Conservation (phyloP, 371 early-diverging fungal species). For the Mortierella sp. region DNA sequence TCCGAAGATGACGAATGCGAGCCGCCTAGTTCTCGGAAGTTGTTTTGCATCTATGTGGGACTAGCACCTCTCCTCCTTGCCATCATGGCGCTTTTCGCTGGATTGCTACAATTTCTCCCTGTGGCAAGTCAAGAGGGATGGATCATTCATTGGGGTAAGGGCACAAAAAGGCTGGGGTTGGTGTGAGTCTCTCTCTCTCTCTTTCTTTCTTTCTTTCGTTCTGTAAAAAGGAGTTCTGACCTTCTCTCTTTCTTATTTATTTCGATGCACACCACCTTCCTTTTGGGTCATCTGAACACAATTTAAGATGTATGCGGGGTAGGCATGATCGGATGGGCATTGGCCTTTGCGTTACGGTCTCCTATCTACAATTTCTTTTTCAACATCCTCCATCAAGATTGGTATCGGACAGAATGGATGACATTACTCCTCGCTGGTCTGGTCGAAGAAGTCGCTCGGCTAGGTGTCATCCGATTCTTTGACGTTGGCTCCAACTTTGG, state of each 20-base stretch:
- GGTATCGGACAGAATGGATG: conserved; percentile 23
- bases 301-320: conserved; percentile 33
- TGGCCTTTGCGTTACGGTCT: conserved; percentile 37
- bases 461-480: conserved; percentile 4
- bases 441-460: conserved; percentile 21
- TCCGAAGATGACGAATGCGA: background rate
- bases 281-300: background rate
- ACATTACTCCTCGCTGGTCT: conserved; percentile 26
- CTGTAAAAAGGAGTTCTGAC: no score
- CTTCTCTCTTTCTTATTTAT: background rate
- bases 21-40: conserved; percentile 13
- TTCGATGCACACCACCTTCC: background rate
- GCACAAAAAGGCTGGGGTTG: background rate
- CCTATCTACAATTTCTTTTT: conserved; percentile 38
- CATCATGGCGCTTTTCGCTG: conserved; percentile 33
- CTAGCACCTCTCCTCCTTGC: conserved; percentile 27
- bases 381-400: conserved; percentile 10
- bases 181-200: conserved; percentile 1
- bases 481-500: conserved; percentile 23
- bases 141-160: conserved; percentile 44
- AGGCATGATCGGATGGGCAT: conserved; percentile 45
- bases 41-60: conserved; percentile 42
- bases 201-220: background rate
- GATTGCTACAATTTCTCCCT: conserved; percentile 25
- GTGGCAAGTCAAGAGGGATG: conserved; percentile 6